These are phyloP conservation scores for Voacanga thouarsii DNA, from an alignment of 257 asterid species.

Conservation along the genomic window DNA sequence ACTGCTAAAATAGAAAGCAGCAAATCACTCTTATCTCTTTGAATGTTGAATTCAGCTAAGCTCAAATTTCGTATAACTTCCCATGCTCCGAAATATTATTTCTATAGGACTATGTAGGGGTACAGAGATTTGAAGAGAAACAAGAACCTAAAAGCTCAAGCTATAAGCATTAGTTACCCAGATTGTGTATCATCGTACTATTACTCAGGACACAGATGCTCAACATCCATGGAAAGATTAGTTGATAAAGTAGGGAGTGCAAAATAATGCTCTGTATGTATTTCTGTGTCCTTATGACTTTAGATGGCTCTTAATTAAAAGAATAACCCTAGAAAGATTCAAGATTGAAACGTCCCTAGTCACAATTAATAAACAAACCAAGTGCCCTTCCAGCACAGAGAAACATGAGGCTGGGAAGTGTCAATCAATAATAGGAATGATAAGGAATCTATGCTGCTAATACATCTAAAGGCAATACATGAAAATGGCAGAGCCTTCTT, in stretches of 20 bases:
- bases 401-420: neutral
- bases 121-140: neutral
- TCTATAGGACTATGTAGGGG: too few species aligned
- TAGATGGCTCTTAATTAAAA: neutral
- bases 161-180: neutral
- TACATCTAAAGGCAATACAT: neutral
- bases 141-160: neutral
- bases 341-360: neutral
- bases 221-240: neutral
- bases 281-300: neutral
- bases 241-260: neutral
- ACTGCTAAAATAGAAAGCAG: too few species aligned
- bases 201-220: too few species aligned
- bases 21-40: neutral
- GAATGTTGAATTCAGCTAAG: neutral
- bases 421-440: neutral
- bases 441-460: too few species aligned
- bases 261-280: neutral
- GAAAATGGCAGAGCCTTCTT: neutral
- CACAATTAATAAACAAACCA: too few species aligned
- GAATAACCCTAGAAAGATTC: neutral
- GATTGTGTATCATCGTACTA: neutral
- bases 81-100: neutral
- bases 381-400: too few species aligned
- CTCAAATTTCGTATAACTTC: neutral